Evolutionary conservation across 495 filamentous ascomycete species (phyloP).

Genomic region (Neurospora sp.): DNA sequence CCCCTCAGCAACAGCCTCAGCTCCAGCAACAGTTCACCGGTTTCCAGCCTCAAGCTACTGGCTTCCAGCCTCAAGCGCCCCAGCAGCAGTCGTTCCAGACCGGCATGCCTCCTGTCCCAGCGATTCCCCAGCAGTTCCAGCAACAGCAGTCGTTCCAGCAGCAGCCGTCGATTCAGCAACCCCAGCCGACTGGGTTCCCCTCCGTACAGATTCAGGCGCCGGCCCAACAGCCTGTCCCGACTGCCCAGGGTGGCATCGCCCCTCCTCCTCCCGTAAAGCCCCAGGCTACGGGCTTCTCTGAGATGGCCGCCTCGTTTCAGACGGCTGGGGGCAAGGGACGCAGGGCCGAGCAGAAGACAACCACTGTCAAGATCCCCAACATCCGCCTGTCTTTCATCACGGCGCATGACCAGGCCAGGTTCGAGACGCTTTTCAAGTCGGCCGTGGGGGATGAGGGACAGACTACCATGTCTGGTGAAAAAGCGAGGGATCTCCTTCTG

Average conservation of each 20-base stretch:
- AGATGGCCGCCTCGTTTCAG: constrained; percentile 81
- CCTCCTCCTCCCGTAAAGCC: constrained; percentile 47
- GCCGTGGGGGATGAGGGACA: constrained; percentile 67
- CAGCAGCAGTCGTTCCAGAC: constrained; percentile 38
- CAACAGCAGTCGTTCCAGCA: constrained; percentile 29
- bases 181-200: constrained; percentile 30
- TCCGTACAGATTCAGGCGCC: constrained; percentile 23
- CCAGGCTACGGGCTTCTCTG: constrained; percentile 62
- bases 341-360: constrained; percentile 30
- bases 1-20: constrained; percentile 40
- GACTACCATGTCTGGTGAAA: constrained; percentile 82
- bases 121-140: constrained; percentile 45
- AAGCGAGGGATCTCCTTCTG: constrained; percentile 77
- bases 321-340: constrained; percentile 39
- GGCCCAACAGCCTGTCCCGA: constrained; percentile 11
- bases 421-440: constrained; percentile 96
- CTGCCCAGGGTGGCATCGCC: constrained; percentile 21
- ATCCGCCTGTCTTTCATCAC: constrained; percentile 94
- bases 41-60: constrained; percentile 31
- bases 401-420: constrained; percentile 89
- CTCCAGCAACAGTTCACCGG: constrained; percentile 49
- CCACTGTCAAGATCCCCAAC: constrained; percentile 67
- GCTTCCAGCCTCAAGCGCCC: constrained; percentile 31
- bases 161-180: constrained; percentile 29
- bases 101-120: constrained; percentile 44